Base-by-base conservation (phyloP, 345 rosid genomes). In the Jatropha curcas region DNA sequence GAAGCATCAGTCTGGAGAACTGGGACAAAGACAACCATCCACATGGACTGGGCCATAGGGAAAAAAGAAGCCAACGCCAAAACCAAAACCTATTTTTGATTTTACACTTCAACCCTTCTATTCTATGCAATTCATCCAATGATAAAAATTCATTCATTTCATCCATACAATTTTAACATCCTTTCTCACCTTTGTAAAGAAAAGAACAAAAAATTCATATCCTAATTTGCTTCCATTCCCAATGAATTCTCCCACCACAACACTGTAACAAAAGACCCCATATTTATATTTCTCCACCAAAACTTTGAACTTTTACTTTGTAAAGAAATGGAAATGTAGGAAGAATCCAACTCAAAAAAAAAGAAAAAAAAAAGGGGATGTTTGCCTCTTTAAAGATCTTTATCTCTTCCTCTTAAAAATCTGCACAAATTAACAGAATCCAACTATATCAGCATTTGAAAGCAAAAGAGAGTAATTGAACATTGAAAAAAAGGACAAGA, bases 261-360 rank as follows among this genome's bases (percentile, higher is more conserved):
- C 46, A 46, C 22, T 66, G 61, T 76, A 35, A 70, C 60, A 73
- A 63, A 65, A 64, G 68, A 65, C 72, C 70, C 70, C 65, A 63
- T 71, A 68, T 76, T 72, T 41, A 63, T 61, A 57, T 60, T 75
- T 71, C 72, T 65, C 75, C 83, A 71, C 62, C 76, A 79, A 58
- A 67, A n/a, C 58, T 28, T 57, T 17, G 45, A 39, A 77, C 25
- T 51, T 74, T 39, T 68, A 39, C 65, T 65, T 28, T 50, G 65
- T 14, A 70, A 72, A 55, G 71, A 72, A 69, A 77, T 41, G 53
- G n/a, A 50, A 52, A 37, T 68, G 70, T 51, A 11, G 74, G 70
- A 82, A 75, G 71, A 74, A 67, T 74, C 65, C 73, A 65, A 57
- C 70, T 60, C 74, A 41, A 74, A 51, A 64, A 71, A 46, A n/a